Percentiles rank a stretch among this genome's conserved stretches.
These are phyloP conservation scores for Sanguinoderma infundibulare DNA, from an alignment of 1,284 basidiomycete genomes.

Conservation along the genomic window DNA sequence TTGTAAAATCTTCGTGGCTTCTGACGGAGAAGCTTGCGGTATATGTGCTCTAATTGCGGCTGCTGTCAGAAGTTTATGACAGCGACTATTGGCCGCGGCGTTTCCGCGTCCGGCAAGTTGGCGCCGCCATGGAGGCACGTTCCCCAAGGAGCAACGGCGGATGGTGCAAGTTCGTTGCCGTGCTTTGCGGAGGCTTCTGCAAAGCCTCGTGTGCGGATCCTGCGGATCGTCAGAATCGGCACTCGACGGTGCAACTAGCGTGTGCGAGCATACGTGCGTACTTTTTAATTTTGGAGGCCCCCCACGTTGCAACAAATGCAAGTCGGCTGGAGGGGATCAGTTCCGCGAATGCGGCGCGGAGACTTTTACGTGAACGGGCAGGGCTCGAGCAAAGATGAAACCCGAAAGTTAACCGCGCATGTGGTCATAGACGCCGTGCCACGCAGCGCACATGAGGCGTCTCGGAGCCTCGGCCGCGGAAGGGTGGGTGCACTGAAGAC, in stretches of 20 bases:
- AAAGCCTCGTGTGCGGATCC: not conserved
- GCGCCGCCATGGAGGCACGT: not conserved
- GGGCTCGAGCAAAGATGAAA: not conserved
- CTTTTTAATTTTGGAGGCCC: not conserved
- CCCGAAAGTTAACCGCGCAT: constrained; percentile 1
- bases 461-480: no score
- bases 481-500: no score
- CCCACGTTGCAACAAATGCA: not conserved
- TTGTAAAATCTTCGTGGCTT: not conserved
- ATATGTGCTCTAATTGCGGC: not conserved
- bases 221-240: not conserved
- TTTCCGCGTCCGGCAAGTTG: no score
- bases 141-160: not conserved
- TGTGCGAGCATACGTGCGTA: not conserved
- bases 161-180: not conserved
- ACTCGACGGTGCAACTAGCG: not conserved
- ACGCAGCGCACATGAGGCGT: not conserved
- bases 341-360: not conserved
- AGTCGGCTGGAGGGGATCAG: not conserved
- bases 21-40: not conserved
- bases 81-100: no score
- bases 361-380: not conserved
- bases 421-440: not conserved
- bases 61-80: not conserved
- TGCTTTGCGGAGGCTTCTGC: not conserved